These are phyloP conservation scores for Circinella minor DNA, from an alignment of 371 early-diverging fungal genomes.

Conservation along the genomic window DNA sequence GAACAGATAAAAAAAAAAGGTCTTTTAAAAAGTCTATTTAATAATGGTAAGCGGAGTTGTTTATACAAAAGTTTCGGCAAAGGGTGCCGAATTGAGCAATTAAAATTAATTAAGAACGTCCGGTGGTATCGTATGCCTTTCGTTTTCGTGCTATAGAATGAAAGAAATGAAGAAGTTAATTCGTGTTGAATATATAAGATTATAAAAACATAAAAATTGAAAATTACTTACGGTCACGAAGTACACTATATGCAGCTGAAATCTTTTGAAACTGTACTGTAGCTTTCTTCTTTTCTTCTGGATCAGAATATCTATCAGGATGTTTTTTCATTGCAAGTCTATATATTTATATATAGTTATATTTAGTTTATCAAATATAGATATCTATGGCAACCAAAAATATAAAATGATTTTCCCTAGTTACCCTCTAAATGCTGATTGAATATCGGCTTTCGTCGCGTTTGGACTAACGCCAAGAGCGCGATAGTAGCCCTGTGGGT, in stretches of 20 bases:
- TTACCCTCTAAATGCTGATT: slow-evolving; percentile 64
- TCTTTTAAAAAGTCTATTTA: not conserved
- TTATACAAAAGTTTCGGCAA: not conserved
- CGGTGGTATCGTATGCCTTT: slow-evolving; percentile 20
- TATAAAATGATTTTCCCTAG: not conserved
- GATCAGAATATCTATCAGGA: slow-evolving; percentile 60
- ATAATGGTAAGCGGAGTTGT: not conserved
- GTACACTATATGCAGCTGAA: slow-evolving; percentile 61
- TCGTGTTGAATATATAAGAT: not conserved
- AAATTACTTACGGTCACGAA: slow-evolving; percentile 54
- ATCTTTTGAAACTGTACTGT: slow-evolving; percentile 62
- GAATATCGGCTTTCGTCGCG: slow-evolving; percentile 61
- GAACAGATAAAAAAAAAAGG: not conserved
- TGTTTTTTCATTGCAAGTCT: slow-evolving; percentile 58
- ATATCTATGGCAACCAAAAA: too few relatives aligned
- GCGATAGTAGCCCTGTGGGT: slow-evolving; percentile 58
- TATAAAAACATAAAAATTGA: not conserved
- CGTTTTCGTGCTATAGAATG: slow-evolving; percentile 24
- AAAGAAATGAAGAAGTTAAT: not conserved
- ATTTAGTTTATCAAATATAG: too few relatives aligned
- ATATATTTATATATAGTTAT: not conserved
- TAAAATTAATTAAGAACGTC: not conserved
- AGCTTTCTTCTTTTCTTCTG: slow-evolving; percentile 54
- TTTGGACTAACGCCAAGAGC: slow-evolving; percentile 43
- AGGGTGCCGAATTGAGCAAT: not conserved